phyloP scores from a whole-genome alignment of 2,329 filamentous ascomycete species.

The Phyllachora maydis region DNA sequence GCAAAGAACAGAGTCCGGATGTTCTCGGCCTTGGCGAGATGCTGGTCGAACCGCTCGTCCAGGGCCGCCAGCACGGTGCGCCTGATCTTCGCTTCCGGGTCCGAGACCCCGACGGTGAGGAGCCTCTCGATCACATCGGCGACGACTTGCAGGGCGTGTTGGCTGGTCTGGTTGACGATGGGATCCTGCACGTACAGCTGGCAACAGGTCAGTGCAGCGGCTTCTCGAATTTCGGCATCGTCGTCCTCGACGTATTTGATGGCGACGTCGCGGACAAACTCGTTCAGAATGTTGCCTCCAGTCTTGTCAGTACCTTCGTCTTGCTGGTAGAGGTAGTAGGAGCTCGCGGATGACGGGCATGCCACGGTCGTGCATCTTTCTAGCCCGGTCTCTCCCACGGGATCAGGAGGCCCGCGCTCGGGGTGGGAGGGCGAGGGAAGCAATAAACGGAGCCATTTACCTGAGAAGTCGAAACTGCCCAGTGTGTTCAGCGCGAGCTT shows the following conservation, averaged over 20 bases:
- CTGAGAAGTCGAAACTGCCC: constrained; percentile 90
- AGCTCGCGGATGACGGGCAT: too few relatives aligned
- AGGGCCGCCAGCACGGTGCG: constrained; percentile 74
- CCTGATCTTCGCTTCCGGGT: constrained; percentile 75
- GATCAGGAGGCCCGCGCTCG: too few relatives aligned
- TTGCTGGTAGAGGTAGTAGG: too few relatives aligned
- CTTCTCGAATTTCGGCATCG: constrained; percentile 80
- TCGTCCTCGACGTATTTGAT: constrained; percentile 97
- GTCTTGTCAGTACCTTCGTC: too few relatives aligned
- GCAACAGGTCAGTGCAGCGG: constrained; percentile 88
- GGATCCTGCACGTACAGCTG: constrained; percentile 94
- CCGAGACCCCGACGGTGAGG: constrained; percentile 82
- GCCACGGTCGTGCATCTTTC: too few relatives aligned
- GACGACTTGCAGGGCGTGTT: constrained; percentile 91
- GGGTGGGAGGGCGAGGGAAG: too few relatives aligned
- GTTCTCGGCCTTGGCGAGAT: constrained; percentile 94
- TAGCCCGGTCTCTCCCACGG: too few relatives aligned
- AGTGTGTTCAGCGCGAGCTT: constrained; percentile 85
- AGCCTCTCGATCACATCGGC: constrained; percentile 96
- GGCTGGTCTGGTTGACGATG: constrained; percentile 93
- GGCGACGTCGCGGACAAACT: constrained; percentile 94
- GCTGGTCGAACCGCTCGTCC: constrained; percentile 84
- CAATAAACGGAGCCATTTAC: constrained; percentile 13
- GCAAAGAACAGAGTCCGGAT: constrained; percentile 90
- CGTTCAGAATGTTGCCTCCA: constrained; percentile 69